phyloP scores from a whole-genome alignment of 1,284 basidiomycete genomes.

The Cutaneotrichosporon sp. region DNA sequence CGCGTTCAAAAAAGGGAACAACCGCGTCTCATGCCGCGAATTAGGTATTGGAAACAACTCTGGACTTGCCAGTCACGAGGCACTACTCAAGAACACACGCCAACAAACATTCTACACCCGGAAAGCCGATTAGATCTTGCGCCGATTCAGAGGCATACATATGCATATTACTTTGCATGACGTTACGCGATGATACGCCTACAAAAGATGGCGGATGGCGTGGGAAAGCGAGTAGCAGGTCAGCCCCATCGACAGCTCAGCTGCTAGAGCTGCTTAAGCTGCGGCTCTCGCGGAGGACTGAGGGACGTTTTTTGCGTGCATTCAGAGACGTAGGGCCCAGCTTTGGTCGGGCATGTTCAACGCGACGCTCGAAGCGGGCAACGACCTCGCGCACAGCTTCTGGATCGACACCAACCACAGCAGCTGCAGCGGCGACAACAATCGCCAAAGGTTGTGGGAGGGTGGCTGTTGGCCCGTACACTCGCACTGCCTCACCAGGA shows the following conservation, averaged over 20 bases:
- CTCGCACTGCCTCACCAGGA: slow-evolving; percentile 38
- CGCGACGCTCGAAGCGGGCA: slow-evolving; percentile 37
- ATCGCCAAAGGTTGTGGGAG: slow-evolving; percentile 34
- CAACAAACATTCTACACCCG: no score
- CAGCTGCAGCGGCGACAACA: slow-evolving; percentile 33
- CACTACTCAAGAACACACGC: no score
- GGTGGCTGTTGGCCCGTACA: slow-evolving; percentile 35
- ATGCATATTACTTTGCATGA: no score
- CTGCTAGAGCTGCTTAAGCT: not conserved
- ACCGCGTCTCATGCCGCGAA: no score
- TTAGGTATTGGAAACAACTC: no score
- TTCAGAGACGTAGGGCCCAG: not conserved
- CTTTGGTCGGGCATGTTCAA: slow-evolving; percentile 24
- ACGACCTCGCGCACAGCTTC: slow-evolving; percentile 30
- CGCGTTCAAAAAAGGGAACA: no score
- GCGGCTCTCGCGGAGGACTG: slow-evolving; percentile 14
- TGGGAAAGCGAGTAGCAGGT: no score
- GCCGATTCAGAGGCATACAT: no score
- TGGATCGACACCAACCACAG: slow-evolving; percentile 34
- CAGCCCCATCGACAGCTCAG: not conserved
- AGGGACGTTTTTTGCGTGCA: slow-evolving; percentile 1
- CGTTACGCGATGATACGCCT: no score
- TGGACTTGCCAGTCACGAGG: no score
- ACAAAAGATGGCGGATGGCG: no score
- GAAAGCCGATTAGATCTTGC: no score